Conservation (phyloP, 2,329 filamentous ascomycete species). For the Orbilia oligospora region DNA sequence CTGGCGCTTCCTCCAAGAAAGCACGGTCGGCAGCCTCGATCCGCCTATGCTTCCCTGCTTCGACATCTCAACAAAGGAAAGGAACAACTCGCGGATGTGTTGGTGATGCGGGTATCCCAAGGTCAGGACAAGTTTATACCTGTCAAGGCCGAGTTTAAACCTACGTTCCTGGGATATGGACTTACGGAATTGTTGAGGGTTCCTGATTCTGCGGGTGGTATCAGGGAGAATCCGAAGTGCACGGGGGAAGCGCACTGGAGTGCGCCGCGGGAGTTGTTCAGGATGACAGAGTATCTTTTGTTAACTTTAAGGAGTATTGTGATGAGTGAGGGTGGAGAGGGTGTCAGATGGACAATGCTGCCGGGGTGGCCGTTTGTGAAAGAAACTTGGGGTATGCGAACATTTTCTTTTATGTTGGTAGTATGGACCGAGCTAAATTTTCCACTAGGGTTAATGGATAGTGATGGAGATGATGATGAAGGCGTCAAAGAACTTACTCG, state of each 20-base stretch:
- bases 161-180: slow-evolving; percentile 85
- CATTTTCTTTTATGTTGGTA: slow-evolving; percentile 65
- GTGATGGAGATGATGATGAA: slow-evolving; percentile 46
- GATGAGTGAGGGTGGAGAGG: slow-evolving; percentile 70
- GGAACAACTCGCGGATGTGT: slow-evolving; percentile 81
- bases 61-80: slow-evolving; percentile 79
- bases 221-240: slow-evolving; percentile 70
- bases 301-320: slow-evolving; percentile 73
- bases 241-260: slow-evolving; percentile 76
- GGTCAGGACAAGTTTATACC: slow-evolving; percentile 94
- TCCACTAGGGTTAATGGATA: slow-evolving; percentile 66
- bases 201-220: slow-evolving; percentile 82
- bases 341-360: slow-evolving; percentile 71
- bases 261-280: slow-evolving; percentile 89
- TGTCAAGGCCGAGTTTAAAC: slow-evolving; percentile 81
- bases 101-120: slow-evolving; percentile 85
- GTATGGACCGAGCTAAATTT: slow-evolving; percentile 68
- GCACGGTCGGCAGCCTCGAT: slow-evolving; percentile 72
- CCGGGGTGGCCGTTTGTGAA: slow-evolving; percentile 75
- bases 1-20: slow-evolving; percentile 68
- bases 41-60: slow-evolving; percentile 69
- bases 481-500: slow-evolving; percentile 43
- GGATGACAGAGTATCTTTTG: slow-evolving; percentile 84
- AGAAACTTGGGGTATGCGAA: slow-evolving; percentile 68
- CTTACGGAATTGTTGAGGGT: slow-evolving; percentile 90